Base-by-base conservation (phyloP, 208 protist species). In the Wallacemonas collosoma region DNA sequence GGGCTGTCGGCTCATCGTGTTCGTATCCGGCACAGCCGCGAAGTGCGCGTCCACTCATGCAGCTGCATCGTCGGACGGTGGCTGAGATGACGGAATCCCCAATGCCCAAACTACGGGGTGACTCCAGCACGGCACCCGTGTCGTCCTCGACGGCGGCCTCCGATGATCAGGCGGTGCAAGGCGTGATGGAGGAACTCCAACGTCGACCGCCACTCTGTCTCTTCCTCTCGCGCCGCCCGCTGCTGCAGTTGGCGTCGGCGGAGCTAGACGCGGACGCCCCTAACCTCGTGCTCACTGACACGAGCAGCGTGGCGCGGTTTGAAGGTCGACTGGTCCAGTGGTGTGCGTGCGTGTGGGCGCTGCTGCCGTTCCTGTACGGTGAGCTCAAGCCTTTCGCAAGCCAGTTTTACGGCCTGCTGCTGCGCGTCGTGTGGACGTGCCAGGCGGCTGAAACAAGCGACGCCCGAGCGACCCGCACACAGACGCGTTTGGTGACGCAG, bases 281-380 rank as follows among this genome's bases (percentile, higher is more conserved):
- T 15, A 65, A 65, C 41, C 43, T 65, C 7, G 40, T 51, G 5
- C 40, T 65, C 40, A 51, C 60, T 17, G 60, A 65, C 60, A 6
- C 41, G 41, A 17, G 45, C 64, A 69, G 45, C 51, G 35, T 69
- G 17, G 26, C 64, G 12, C 54, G 38, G 35, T 55, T 64, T 8
- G 65, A 78, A 11, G 77, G 68, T 61, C 70, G 54, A 26, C 72
- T 83, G 60, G 15, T 17, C 3, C 44, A 60, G n/a, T 83, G 79
- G 79, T 54, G 75, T 36, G 43, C 39, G n/a, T 79, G 78, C 44
- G 74, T 80, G 55, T 65, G 50, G 14, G 71, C 65, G 17, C 47
- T 80, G 8, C 58, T 83, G 56, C 79, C 79, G 7, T 77, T 75
- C 63, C 62, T 80, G 0, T 80, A 83, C 72, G 50, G 74, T 39